These are phyloP conservation scores for Globisporangium recalcitrans DNA, from an alignment of 352 stramenopile species.

Conservation along the genomic window DNA sequence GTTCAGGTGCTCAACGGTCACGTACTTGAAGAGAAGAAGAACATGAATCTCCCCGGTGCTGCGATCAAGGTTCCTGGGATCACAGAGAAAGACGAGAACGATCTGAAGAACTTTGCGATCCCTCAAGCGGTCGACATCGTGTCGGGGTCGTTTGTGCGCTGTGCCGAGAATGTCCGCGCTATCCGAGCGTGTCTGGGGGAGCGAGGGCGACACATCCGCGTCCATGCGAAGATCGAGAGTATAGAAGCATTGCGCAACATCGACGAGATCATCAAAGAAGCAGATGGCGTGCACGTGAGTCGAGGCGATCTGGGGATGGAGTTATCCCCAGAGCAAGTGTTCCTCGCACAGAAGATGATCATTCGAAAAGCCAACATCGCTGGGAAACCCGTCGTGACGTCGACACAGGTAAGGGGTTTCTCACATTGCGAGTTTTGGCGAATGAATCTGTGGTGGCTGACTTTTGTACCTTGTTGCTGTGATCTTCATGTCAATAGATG, in stretches of 20 bases:
- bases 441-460: neutral
- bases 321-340: slow-evolving; percentile 96
- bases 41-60: slow-evolving; percentile 95
- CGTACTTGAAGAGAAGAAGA: slow-evolving; percentile 94
- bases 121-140: slow-evolving; percentile 97
- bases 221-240: slow-evolving; percentile 99
- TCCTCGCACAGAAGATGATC: slow-evolving; percentile 99
- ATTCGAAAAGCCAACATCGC: slow-evolving; percentile 95
- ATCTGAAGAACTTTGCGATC: slow-evolving; percentile 95
- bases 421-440: neutral
- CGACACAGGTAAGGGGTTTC: slow-evolving; percentile 46
- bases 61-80: slow-evolving; percentile 90
- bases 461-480: too few species aligned
- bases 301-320: slow-evolving; percentile 99
- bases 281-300: slow-evolving; percentile 99
- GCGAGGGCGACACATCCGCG: slow-evolving; percentile 82
- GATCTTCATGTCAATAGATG: too few species aligned
- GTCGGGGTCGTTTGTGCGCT: slow-evolving; percentile 98
- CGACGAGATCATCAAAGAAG: slow-evolving; percentile 96
- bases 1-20: slow-evolving; percentile 83
- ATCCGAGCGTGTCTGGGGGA: slow-evolving; percentile 83
- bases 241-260: slow-evolving; percentile 95
- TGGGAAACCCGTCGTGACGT: slow-evolving; percentile 98
- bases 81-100: slow-evolving; percentile 92
- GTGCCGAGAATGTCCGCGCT: slow-evolving; percentile 92